A percentile compares a stretch with the other conserved stretches of the same genome.
Conservation (phyloP, 805 yeast genomes). For the Dipodascus albidus region DNA sequence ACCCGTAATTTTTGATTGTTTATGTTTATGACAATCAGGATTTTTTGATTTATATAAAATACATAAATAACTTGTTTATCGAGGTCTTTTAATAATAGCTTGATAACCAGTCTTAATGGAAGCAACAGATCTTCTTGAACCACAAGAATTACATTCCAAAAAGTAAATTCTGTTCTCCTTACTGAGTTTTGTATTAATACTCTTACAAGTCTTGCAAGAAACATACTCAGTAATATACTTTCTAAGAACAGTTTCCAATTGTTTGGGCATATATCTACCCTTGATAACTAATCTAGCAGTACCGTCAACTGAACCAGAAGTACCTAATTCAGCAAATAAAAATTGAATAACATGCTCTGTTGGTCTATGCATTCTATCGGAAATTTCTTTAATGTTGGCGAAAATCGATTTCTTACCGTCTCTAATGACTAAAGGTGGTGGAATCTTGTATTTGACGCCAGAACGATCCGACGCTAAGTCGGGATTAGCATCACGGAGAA, state of each 20-base stretch:
- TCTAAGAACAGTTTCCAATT: conserved; percentile 91
- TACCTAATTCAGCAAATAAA: conserved; percentile 97
- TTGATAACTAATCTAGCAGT: conserved; percentile 92
- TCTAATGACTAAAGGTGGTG: conserved; percentile 94
- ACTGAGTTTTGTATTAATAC: conserved; percentile 90
- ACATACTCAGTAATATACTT: conserved; percentile 95
- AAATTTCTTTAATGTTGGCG: conserved; percentile 90
- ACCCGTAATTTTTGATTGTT: no score
- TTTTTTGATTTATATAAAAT: neutral
- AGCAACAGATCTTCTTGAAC: conserved; percentile 91
- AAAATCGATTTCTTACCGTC: conserved; percentile 98
- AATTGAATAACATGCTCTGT: conserved; percentile 96
- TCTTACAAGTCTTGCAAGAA: conserved; percentile 97
- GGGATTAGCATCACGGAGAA: conserved; percentile 88
- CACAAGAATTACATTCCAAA: conserved; percentile 96
- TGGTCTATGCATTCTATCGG: conserved; percentile 88
- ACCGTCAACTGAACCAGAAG: conserved; percentile 98
- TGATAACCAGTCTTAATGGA: conserved; percentile 99
- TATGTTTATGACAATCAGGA: no score
- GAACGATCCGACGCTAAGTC: conserved; percentile 95
- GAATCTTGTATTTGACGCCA: conserved; percentile 87
- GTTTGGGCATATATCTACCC: conserved; percentile 97
- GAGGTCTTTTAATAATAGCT: conserved; percentile 35
- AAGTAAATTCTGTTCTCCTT: conserved; percentile 97
- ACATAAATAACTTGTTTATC: neutral